Base-by-base conservation (phyloP, 2,329 filamentous ascomycete genomes). In the Cytospora schulzeri region DNA sequence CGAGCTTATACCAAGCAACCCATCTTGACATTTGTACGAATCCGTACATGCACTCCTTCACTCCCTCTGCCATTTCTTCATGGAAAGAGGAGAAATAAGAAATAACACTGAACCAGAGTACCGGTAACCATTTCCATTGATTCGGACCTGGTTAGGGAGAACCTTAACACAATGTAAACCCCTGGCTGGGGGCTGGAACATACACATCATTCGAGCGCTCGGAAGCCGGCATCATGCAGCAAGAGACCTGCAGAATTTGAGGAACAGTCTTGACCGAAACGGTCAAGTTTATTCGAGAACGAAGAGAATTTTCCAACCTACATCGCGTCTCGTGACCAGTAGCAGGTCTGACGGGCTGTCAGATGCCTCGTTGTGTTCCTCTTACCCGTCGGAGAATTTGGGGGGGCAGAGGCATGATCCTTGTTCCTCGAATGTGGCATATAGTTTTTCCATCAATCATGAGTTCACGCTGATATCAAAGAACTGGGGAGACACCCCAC, bases 391-490 rank as follows among this genome's bases (percentile, higher is more conserved):
- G n/a, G n/a, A 14, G 41, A 22, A 22, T 22, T 22, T 14, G n/a
- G 22, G 45, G 19, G 45, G n/a, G 19, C 41, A 48, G n/a, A 48
- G 60, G 53, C 33, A 29, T 5, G 38, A 62, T 56, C 60, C 60
- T 35, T 62, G 60, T 29, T n/a, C 14, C 5, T 5, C 4, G n/a
- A 14, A 6, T 22, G 41, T 24, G n/a, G 17, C 26, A 31, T 4
- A 56, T 38, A 56, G 53, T 53, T 66, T 66, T 66, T 68, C 65
- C 65, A 66, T 50, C 52, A 66, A 66, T 65, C 50, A 66, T 26
- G 41, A 19, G 35, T 28, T 55, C 28, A 33, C 15, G 9, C 33
- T n/a, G 9, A 28, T 26, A n/a, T 52, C 52, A 51, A 56, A 38
- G 60, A 56, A 17, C 60, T 53, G 57, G 61, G 60, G 38, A 59